phyloP scores from a whole-genome alignment of 345 rosid species.

The Linum trigynum region DNA sequence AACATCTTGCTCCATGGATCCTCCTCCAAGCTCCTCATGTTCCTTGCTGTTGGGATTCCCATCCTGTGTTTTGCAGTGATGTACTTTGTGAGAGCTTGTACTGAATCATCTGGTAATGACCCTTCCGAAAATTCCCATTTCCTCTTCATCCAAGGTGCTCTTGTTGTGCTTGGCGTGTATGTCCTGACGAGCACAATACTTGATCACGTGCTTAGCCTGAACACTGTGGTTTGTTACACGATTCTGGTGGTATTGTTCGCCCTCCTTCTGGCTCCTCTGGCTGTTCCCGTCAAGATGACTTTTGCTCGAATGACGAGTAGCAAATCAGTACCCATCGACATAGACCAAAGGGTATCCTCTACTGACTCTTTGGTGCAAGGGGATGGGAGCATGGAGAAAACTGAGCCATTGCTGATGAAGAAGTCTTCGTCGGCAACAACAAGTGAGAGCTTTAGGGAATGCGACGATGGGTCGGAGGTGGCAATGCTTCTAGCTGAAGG shows the following conservation, averaged over 20 bases:
- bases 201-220: constrained; percentile 31
- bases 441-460: constrained; percentile 31
- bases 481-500: constrained; percentile 64
- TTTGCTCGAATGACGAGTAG: constrained; percentile 20
- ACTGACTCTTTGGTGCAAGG: constrained; percentile 17
- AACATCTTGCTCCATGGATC: constrained; percentile 41
- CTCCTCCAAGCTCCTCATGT: constrained; percentile 49
- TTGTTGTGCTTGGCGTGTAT: constrained; percentile 43
- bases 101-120: constrained; percentile 46
- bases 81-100: constrained; percentile 52
- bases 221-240: constrained; percentile 25
- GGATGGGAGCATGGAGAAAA: constrained; percentile 29
- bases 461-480: constrained; percentile 36
- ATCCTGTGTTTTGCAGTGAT: constrained; percentile 40
- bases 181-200: constrained; percentile 36
- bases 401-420: constrained; percentile 35
- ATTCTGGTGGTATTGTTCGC: constrained; percentile 34
- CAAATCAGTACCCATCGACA: constrained; percentile 15
- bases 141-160: constrained; percentile 38
- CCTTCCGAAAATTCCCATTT: constrained; percentile 39
- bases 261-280: constrained; percentile 59
- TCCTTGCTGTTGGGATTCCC: constrained; percentile 53
- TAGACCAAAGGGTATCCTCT: constrained; percentile 14
- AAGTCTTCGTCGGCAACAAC: constrained; percentile 23
- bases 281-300: constrained; percentile 59